A percentile compares a stretch with the other conserved stretches of the same genome.
Evolutionary conservation across 2,329 filamentous ascomycete genomes (phyloP).

Genomic region (Curvularia lunata): DNA sequence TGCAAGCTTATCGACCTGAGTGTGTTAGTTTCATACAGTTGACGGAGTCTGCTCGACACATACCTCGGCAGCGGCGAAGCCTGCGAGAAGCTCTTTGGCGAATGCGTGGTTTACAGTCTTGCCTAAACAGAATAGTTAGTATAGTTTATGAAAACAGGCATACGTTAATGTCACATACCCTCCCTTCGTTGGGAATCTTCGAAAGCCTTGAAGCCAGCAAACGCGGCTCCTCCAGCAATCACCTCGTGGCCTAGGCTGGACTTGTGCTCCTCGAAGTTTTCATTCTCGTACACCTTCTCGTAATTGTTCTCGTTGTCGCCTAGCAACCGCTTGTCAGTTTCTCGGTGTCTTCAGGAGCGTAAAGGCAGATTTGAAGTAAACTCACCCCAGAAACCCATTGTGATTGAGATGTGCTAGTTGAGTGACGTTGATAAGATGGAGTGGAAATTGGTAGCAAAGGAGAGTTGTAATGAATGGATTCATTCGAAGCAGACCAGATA

Average conservation of each 20-base stretch:
- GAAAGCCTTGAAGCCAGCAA: constrained; percentile 80
- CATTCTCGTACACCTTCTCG: constrained; percentile 60
- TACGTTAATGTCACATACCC: constrained; percentile 55
- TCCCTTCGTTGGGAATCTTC: constrained; percentile 75
- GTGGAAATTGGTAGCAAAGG: background rate
- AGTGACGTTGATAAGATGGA: background rate
- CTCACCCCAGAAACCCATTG: constrained; percentile 55
- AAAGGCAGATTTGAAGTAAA: background rate
- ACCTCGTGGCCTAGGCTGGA: constrained; percentile 74
- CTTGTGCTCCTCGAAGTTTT: constrained; percentile 60
- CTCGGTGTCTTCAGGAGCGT: background rate
- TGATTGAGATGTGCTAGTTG: background rate
- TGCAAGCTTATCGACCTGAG: constrained; percentile 66
- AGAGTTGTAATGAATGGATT: background rate
- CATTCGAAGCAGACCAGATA: background rate
- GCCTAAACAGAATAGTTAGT: constrained; percentile 54
- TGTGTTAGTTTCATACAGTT: background rate
- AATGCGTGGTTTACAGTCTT: constrained; percentile 74
- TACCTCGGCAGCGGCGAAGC: constrained; percentile 74
- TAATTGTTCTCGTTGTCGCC: constrained; percentile 62
- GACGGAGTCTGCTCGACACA: background rate
- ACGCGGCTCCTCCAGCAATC: constrained; percentile 76
- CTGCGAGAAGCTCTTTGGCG: constrained; percentile 78
- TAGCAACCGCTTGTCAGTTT: constrained; percentile 32
- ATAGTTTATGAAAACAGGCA: background rate